A percentile compares a stretch with the other conserved stretches of the same genome.
phyloP scores from a whole-genome alignment of 306 rosid genomes.

The Phaseolus lunatus region DNA sequence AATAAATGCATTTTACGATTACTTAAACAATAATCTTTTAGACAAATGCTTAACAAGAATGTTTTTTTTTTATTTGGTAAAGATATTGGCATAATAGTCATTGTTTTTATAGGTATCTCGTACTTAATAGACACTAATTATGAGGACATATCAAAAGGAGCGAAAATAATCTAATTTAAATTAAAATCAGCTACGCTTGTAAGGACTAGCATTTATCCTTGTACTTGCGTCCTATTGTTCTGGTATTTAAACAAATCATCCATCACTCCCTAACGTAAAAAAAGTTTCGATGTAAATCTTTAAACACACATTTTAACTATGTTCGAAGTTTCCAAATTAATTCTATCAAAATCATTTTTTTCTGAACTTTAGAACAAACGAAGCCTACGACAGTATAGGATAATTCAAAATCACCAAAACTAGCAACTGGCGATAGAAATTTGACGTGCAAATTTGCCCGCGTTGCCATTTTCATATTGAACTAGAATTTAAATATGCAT shows the following conservation, averaged over 20 bases:
- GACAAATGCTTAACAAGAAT: too few species aligned
- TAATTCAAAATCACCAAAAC: conserved; percentile 15
- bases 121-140: too few species aligned
- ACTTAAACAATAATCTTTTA: too few species aligned
- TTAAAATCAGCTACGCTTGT: too few species aligned
- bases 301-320: background rate
- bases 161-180: too few species aligned
- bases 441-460: background rate
- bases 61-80: too few species aligned
- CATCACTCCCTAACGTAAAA: background rate
- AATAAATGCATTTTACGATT: too few species aligned
- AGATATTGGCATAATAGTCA: too few species aligned
- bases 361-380: background rate
- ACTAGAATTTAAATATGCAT: background rate
- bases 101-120: too few species aligned
- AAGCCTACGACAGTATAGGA: background rate
- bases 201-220: too few species aligned
- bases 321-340: background rate
- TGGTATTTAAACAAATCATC: background rate
- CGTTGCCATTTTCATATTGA: conserved; percentile 22
- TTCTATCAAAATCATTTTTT: background rate
- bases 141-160: too few species aligned
- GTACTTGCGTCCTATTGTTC: too few species aligned
- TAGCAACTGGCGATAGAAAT: background rate
- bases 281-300: background rate